Base-by-base conservation (phyloP, 768 basidiomycete genomes). In the Leccinum rimulosum region DNA sequence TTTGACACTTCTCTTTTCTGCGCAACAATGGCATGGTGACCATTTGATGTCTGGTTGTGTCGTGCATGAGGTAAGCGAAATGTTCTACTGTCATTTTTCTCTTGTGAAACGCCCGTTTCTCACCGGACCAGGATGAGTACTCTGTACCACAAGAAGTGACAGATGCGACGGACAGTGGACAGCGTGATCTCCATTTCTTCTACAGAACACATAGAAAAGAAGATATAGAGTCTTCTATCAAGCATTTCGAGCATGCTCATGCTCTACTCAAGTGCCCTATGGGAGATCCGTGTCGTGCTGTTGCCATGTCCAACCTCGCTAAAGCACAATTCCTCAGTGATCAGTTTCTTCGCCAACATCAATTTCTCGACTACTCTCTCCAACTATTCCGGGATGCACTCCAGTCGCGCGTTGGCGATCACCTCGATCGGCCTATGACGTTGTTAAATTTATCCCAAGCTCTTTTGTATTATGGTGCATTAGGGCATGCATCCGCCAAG, bases 361-460 rank as follows among this genome's bases (percentile, higher is more conserved):
- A 25, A 25, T 25, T 25, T 25, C 25, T 25, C 25, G 25, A 25
- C 3, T 1, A 38, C 4, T 38, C 52, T 27, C 31, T 25, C 25
- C 25, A 25, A 49, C 1, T 17, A 22, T 60, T 59, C 50, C 55
- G 36, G 25, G 47, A 59, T 14, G 67, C 62, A 31, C 59, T 68
- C 40, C 38, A 35, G 17, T 25, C 62, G 5, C 62, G 57, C 5
- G 9, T 8, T 52, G 38, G 1, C 27, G 33, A 8, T n/a, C 59
- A 63, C 15, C 52, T 28, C 6, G 60, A 66, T 57, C 67, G 54
- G 10, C 38, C 50, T 0, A 14, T 25, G 7, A 61, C 66, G 4
- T 28, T 60, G 14, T 28, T 61, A 10, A 38, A 52, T 6, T 35
- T 68, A 19, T 10, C 28, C 3, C 11, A 40, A 22, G 47, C 22